Percentiles rank a stretch among this genome's conserved stretches.
Conservation (phyloP, 23 red algal genomes). For the Cyanidium caldarium region DNA sequence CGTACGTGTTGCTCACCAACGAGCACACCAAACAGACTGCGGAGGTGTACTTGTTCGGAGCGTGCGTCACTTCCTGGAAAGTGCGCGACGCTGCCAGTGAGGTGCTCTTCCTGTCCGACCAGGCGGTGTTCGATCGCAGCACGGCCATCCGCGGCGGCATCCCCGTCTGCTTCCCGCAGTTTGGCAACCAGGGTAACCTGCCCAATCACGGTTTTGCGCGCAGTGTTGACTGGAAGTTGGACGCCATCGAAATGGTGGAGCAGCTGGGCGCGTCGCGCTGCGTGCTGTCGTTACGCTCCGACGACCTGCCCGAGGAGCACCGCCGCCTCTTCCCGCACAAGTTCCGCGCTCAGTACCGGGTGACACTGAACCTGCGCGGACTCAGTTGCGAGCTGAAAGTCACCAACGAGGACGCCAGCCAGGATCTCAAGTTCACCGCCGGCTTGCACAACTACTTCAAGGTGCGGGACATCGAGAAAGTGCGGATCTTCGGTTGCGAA, state of each 20-base stretch:
- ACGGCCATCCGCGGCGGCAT: conserved; percentile 88
- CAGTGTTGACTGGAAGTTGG: conserved; percentile 54
- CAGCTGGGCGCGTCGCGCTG: conserved; percentile 11
- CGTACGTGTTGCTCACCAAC: neutral
- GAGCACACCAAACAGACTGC: conserved; percentile 1
- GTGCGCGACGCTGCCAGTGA: conserved; percentile 19
- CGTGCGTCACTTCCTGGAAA: conserved; percentile 66
- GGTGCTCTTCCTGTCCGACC: conserved; percentile 37
- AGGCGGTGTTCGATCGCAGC: conserved; percentile 49
- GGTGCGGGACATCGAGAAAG: conserved; percentile 26
- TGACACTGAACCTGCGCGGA: conserved; percentile 49
- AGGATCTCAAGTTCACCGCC: conserved; percentile 48
- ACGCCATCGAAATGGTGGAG: conserved; percentile 17
- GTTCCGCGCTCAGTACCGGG: conserved; percentile 61
- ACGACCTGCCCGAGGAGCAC: neutral
- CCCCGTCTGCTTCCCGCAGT: conserved; percentile 98
- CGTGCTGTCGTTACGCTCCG: neutral
- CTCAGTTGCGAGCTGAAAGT: conserved; percentile 58
- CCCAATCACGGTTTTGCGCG: conserved; percentile 93
- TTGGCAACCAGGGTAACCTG: conserved; percentile 70
- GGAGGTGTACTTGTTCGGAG: conserved; percentile 55
- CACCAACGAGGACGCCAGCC: conserved; percentile 45
- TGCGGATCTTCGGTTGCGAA: conserved; percentile 76
- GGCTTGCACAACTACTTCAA: conserved; percentile 94
- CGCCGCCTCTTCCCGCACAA: neutral